phyloP scores from a whole-genome alignment of 208 protist species.

The Herpetomonas tarakana region DNA sequence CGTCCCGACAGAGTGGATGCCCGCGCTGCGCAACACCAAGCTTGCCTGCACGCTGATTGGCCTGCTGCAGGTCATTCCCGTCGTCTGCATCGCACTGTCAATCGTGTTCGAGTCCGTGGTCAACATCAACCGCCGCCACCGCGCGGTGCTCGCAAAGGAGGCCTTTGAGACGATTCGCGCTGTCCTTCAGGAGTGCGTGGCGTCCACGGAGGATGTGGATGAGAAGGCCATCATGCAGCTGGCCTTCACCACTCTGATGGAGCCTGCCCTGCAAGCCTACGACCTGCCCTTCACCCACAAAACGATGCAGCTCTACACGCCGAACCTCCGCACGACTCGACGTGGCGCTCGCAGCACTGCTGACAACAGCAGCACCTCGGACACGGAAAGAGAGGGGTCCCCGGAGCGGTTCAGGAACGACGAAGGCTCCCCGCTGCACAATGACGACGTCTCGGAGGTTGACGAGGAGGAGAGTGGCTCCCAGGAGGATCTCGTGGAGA shows the following conservation, averaged over 20 bases:
- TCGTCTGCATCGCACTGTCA: slow-evolving; percentile 70
- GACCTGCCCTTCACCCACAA: slow-evolving; percentile 23
- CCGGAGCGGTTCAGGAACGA: neutral
- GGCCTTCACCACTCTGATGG: slow-evolving; percentile 42
- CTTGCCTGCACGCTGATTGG: slow-evolving; percentile 49
- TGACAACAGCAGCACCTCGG: neutral
- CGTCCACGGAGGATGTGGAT: slow-evolving; percentile 10
- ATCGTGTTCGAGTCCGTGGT: slow-evolving; percentile 41
- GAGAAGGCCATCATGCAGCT: slow-evolving; percentile 38
- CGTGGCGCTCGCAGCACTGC: neutral
- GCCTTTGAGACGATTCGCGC: slow-evolving; percentile 25
- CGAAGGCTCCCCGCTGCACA: neutral
- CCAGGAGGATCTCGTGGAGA: neutral
- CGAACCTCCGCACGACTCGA: no score
- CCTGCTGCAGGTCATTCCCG: slow-evolving; percentile 51
- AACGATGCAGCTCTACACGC: slow-evolving; percentile 23
- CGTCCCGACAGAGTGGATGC: slow-evolving; percentile 6
- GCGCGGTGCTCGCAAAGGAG: slow-evolving; percentile 30
- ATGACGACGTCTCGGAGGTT: neutral
- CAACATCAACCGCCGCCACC: slow-evolving; percentile 14
- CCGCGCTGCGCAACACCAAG: slow-evolving; percentile 2
- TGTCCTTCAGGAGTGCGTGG: slow-evolving; percentile 8
- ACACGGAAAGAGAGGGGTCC: no score
- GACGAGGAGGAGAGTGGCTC: neutral
- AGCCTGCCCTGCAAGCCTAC: slow-evolving; percentile 34